Base-by-base conservation (phyloP, 2,329 filamentous ascomycete genomes). In the Aspergillus hortae region DNA sequence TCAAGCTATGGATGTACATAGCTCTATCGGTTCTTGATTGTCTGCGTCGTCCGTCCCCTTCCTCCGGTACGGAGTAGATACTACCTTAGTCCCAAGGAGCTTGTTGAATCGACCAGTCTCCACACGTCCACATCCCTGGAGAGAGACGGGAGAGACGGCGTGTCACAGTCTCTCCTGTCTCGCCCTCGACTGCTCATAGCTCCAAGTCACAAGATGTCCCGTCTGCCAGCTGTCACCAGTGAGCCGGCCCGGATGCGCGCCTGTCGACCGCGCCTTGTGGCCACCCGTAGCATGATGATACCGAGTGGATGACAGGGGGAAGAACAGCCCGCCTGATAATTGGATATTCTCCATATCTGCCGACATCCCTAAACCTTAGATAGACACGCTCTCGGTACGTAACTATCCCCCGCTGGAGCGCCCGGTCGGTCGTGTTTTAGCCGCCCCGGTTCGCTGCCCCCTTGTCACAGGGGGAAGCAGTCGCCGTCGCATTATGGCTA, bases 161-260 rank as follows among this genome's bases (percentile, higher is more conserved):
- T 55, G 55, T 53, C 58, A 57, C 46, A 52, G 44, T 23, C 23
- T 23, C 23, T 5, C 23, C 23, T 23, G 23, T 23, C 23, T 23
- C 23, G 23, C 47, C 44, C 33, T 48, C 41, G 42, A 41, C 35
- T 53, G 40, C 47, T 27, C 23, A 51, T 21, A 35, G 27, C 36
- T n/a, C 48, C 48, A 9, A 55, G 56, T 62, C 58, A 61, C 58
- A 59, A 58, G 58, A 51, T 25, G 46, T 23, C 36, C 45, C 35
- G 17, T 17, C 46, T 52, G 58, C 56, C 55, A 57, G 55, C 51
- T 58, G 58, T 59, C 58, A 58, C 47, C 51, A 56, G 46, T 49
- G 53, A 19, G 38, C 43, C 46, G 41, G 44, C 17, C 14, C 41
- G 6, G n/a, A 41, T 19, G 19, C 19, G 19, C 19, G 19, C 19